A percentile compares a stretch with the other conserved stretches of the same genome.
phyloP scores from a whole-genome alignment of 2,329 filamentous ascomycete species.

The Thielaviopsis cerberus region DNA sequence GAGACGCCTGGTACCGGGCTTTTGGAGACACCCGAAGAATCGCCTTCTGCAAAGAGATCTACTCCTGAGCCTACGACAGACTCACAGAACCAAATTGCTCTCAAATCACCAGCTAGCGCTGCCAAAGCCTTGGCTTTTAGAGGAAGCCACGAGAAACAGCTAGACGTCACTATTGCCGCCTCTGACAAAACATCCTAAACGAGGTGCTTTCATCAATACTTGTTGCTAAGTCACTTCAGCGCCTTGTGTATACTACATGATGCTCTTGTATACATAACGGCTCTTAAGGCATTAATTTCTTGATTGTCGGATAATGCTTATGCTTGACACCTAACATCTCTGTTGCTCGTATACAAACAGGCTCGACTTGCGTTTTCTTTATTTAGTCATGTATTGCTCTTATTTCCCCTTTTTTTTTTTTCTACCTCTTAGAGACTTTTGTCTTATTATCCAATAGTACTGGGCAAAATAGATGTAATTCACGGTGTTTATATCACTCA shows the following conservation, averaged over 20 bases:
- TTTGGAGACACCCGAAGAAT: constrained; percentile 10
- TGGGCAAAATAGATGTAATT: background rate
- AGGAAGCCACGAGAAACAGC: constrained; percentile 41
- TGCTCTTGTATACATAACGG: background rate
- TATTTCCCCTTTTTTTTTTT: background rate
- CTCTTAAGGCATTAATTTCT: background rate
- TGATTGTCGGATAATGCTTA: background rate
- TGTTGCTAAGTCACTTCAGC: background rate
- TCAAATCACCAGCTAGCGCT: constrained; percentile 17
- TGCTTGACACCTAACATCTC: background rate
- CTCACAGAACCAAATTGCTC: constrained; percentile 3
- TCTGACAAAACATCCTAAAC: constrained; percentile 15
- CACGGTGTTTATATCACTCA: background rate
- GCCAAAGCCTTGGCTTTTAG: constrained; percentile 37
- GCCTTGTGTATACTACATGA: background rate
- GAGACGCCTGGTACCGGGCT: constrained; percentile 5
- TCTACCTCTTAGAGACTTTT: background rate
- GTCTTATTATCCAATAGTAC: background rate
- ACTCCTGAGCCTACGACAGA: constrained; percentile 1
- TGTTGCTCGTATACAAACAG: background rate
- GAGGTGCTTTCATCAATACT: background rate
- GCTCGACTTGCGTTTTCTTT: background rate
- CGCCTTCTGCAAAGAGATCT: constrained; percentile 3
- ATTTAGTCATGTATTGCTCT: background rate
- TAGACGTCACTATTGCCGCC: constrained; percentile 17